Base-by-base conservation (phyloP, 441 rosid species). In the Omphalea diandra region DNA sequence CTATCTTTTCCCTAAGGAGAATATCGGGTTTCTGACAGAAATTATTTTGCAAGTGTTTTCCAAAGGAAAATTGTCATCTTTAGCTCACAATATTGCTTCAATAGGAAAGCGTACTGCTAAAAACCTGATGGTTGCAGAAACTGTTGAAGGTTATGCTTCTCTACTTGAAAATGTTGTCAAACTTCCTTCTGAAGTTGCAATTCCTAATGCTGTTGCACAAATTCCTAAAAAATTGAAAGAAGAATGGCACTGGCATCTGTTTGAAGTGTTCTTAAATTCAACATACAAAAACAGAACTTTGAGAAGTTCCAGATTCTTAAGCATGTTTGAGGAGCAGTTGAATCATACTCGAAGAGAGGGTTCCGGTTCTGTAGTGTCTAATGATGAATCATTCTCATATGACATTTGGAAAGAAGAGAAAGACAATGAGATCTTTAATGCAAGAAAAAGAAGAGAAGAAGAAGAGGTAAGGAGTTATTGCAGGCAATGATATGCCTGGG, bases 381-480 rank as follows among this genome's bases (percentile, higher is more conserved):
- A 55, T n/a, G 79, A 86, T 68, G 93, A 90, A 59, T 82, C 88
- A 17, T 95, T 93, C 77, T 81, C 76, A 63, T 92, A 89, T 81
- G 92, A 85, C 65, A 86, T 93, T 68, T 93, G 98, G 99, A 86
- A 79, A 74, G 97, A 87, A 56, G 89, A 89, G 82, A 88, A 82
- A 79, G 64, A 69, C 70, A 73, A 70, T 54, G 81, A 76, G 69
- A 73, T 76, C 63, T 61, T 84, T 22, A 72, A 77, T 83, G 72
- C 31, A 77, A 90, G 75, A 78, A 88, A 86, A 79, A 87, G 83
- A 79, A 81, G 85, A 82, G 96, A 95, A 82, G 99, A 90, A 14
- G 92, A 87, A 77, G 96, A 93, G 94, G 98, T 95, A 80, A 77
- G 75, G 8, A 59, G 22, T 72, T 72, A n/a, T n/a, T n/a, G n/a